Percentiles rank a stretch among this genome's conserved stretches.
Evolutionary conservation across 208 protist genomes (phyloP).

Genomic region (Leishmania gerbilli): DNA sequence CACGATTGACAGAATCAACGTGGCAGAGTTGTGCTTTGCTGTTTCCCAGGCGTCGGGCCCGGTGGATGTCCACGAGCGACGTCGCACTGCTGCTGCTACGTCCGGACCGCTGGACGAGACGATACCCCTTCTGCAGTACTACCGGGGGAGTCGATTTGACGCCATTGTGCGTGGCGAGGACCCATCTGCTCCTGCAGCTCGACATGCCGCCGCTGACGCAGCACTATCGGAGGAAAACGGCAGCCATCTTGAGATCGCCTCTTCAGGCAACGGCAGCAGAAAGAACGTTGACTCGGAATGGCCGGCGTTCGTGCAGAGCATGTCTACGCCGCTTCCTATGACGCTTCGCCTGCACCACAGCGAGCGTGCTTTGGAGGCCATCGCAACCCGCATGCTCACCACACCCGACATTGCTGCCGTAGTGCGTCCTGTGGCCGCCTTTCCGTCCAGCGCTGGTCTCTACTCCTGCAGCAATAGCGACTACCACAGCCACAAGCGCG

Average conservation of each 20-base stretch:
- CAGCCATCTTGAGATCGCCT: background rate
- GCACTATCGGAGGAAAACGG: background rate
- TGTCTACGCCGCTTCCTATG: constrained; percentile 84
- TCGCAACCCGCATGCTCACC: constrained; percentile 49
- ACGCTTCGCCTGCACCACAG: constrained; percentile 80
- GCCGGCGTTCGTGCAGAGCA: constrained; percentile 50
- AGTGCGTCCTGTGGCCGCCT: constrained; percentile 38
- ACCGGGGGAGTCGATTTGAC: constrained; percentile 68
- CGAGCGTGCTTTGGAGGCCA: constrained; percentile 46
- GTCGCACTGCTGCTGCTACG: constrained; percentile 42
- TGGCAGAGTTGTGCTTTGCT: constrained; percentile 88
- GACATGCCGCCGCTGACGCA: constrained; percentile 12
- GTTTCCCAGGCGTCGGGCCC: constrained; percentile 66
- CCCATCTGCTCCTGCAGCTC: constrained; percentile 30
- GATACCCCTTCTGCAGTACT: constrained; percentile 75
- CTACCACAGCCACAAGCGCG: constrained; percentile 70
- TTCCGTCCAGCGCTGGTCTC: constrained; percentile 38
- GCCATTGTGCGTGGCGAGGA: constrained; percentile 50
- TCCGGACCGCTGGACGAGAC: constrained; percentile 53
- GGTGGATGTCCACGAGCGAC: constrained; percentile 66
- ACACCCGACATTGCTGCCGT: constrained; percentile 30
- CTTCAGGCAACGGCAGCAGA: background rate
- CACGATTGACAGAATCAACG: constrained; percentile 58
- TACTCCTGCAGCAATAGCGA: constrained; percentile 77
- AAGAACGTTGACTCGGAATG: constrained; percentile 51